These are phyloP conservation scores for Gillenia trifoliata DNA, from an alignment of 306 rosid species.

Conservation along the genomic window DNA sequence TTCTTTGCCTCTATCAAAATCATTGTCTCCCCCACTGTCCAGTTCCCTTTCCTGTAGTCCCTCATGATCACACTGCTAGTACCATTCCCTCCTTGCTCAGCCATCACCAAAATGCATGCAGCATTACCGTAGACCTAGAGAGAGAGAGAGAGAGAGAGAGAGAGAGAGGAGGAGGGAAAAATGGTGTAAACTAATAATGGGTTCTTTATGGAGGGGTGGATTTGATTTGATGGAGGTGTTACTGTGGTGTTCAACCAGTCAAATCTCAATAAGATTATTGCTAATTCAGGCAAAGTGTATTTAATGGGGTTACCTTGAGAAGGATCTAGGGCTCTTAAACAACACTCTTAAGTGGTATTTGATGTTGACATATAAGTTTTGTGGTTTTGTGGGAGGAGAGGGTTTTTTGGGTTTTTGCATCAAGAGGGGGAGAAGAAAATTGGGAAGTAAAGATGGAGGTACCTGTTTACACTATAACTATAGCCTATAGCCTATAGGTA, in stretches of 20 bases:
- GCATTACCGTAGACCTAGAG: neutral
- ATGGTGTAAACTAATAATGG: neutral
- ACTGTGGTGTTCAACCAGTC: conserved; percentile 18
- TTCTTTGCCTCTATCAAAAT: conserved; percentile 45
- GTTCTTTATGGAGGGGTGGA: neutral
- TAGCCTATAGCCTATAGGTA: no score
- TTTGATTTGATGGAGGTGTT: conserved; percentile 21
- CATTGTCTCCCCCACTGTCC: conserved; percentile 48
- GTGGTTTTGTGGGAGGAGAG: neutral
- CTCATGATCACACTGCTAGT: conserved; percentile 17
- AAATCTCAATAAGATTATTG: conserved; percentile 17
- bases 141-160: conserved; percentile 10
- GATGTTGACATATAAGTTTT: neutral
- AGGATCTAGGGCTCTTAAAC: neutral
- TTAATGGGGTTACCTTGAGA: conserved; percentile 5
- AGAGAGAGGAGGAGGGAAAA: conserved; percentile 4
- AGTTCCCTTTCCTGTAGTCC: conserved; percentile 48
- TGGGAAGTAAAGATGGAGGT: neutral
- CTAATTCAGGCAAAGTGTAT: conserved; percentile 14
- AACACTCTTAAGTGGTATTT: neutral
- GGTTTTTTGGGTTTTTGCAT: neutral
- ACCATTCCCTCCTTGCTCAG: conserved; percentile 25
- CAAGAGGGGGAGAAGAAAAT: neutral
- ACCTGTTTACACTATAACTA: neutral
- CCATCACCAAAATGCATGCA: conserved; percentile 35